Conservation (phyloP, 768 basidiomycete genomes). For the Glaciozyma antarctica region DNA sequence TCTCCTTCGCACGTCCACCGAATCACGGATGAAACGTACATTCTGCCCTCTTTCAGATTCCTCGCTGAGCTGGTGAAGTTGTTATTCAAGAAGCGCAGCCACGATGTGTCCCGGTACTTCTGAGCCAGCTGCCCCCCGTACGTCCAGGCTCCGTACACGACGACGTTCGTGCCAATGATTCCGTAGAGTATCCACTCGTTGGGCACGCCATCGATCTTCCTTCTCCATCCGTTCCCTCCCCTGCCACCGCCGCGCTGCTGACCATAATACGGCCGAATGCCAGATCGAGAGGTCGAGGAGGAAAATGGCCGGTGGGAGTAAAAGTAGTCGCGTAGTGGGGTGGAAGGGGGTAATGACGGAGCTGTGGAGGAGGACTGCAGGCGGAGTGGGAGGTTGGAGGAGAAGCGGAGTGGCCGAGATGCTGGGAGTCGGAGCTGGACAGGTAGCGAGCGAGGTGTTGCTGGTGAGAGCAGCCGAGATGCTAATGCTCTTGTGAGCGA, state of each 20-base stretch:
- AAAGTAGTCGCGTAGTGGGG: neutral
- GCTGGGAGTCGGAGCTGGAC: too few species aligned
- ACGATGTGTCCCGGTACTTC: constrained; percentile 39
- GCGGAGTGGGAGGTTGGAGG: neutral
- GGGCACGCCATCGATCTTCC: neutral
- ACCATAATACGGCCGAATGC: neutral
- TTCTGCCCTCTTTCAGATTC: constrained; percentile 56
- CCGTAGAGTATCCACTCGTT: neutral
- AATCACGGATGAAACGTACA: constrained; percentile 43
- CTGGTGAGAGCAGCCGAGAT: too few species aligned
- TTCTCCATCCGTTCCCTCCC: neutral
- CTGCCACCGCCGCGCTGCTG: too few species aligned
- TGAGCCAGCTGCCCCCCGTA: constrained; percentile 13
- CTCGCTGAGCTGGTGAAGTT: constrained; percentile 57
- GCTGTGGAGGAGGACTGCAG: neutral
- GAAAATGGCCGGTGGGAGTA: neutral
- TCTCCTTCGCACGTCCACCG: neutral
- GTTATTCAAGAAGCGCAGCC: constrained; percentile 48
- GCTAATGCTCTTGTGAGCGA: too few species aligned
- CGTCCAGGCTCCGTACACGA: constrained; percentile 15
- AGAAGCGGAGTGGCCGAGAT: neutral
- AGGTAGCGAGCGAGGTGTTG: too few species aligned
- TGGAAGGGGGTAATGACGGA: neutral
- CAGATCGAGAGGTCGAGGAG: neutral
- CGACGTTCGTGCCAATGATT: constrained; percentile 6